These are phyloP conservation scores for Mycosphaerella sp. DNA, from an alignment of 2,329 filamentous ascomycete species.

Conservation along the genomic window DNA sequence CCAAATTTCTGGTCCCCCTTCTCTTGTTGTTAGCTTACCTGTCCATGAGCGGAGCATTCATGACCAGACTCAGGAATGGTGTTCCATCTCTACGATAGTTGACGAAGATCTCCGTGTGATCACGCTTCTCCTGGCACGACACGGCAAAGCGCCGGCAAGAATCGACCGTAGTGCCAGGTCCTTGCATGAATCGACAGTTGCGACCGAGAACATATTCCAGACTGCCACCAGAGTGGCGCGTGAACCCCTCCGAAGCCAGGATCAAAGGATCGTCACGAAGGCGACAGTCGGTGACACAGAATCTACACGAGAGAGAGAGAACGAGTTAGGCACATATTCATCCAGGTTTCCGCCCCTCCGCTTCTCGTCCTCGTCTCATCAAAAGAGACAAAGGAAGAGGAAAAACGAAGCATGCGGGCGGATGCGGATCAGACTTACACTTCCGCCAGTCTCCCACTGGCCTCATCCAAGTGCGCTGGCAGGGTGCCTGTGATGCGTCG, in stretches of 20 bases:
- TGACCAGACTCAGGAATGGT: slow-evolving; percentile 68
- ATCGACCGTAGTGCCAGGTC: slow-evolving; percentile 53
- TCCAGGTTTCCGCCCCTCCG: no score
- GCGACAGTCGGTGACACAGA: slow-evolving; percentile 69
- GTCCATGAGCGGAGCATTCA: slow-evolving; percentile 40
- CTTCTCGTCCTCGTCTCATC: no score
- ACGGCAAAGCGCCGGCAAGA: slow-evolving; percentile 18
- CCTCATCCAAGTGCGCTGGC: slow-evolving; percentile 55
- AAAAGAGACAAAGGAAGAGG: no score
- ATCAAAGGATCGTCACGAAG: slow-evolving; percentile 68
- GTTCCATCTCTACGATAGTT: slow-evolving; percentile 69
- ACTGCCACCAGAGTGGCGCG: slow-evolving; percentile 67
- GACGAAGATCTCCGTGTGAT: slow-evolving; percentile 66
- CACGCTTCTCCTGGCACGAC: slow-evolving; percentile 53
- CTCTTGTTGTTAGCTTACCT: slow-evolving; percentile 27
- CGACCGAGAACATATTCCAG: slow-evolving; percentile 66
- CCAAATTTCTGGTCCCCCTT: not conserved
- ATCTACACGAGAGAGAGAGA: slow-evolving; percentile 31
- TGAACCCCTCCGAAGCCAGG: slow-evolving; percentile 70
- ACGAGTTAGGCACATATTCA: no score
- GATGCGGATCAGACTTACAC: slow-evolving; percentile 36
- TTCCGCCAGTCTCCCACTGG: slow-evolving; percentile 67
- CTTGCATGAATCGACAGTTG: slow-evolving; percentile 73
- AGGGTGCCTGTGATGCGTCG: slow-evolving; percentile 61
- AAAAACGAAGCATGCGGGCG: not conserved